Base-by-base conservation (phyloP, 345 rosid species). In the Erucastrum elatum region DNA sequence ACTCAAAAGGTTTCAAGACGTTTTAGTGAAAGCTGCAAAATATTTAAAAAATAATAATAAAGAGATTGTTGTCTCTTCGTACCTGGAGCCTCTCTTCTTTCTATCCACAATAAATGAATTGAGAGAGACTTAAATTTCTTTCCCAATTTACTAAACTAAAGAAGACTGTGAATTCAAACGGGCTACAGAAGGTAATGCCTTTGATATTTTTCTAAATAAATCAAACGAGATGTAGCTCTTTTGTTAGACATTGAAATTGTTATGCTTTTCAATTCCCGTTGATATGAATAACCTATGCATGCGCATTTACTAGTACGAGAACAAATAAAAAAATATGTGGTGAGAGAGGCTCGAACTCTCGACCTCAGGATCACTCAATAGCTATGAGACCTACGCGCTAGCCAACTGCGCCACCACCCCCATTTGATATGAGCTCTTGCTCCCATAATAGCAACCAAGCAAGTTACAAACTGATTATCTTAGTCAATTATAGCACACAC, bases 371-470 rank as follows among this genome's bases (percentile, higher is more conserved):
- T 93, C 1, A 81, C 97, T 88, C 91, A 27, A 58, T 68, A 84
- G 91, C 97, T 87, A 89, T 88, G 97, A 90, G 94, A 94, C 91
- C 97, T 88, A 86, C 94, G 91, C 91, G 93, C 98, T 90, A 90
- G 88, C 93, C 97, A 91, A 91, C 96, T 89, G 94, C 97, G 91
- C 96, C 93, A 86, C 93, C 90, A 86, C 90, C 92, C 92, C 94
- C 0, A 0, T 60, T 60, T 68, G 51, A 2, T 16, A 2, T 0
- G 2, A 5, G 11, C n/a, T 10, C 25, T 15, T 7, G 21, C 58
- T 5, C 2, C 5, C 3, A 5, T 51, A 0, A n/a, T 15, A n/a
- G 1, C 8, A 39, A 35, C 2, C 39, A 2, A 2, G 9, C 8
- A 35, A 35, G 8, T 6, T 35, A 35, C 39, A 35, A 8, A 35